These are phyloP conservation scores for Colletotrichum sp. DNA, from an alignment of 2,329 filamentous ascomycete species.

Conservation along the genomic window DNA sequence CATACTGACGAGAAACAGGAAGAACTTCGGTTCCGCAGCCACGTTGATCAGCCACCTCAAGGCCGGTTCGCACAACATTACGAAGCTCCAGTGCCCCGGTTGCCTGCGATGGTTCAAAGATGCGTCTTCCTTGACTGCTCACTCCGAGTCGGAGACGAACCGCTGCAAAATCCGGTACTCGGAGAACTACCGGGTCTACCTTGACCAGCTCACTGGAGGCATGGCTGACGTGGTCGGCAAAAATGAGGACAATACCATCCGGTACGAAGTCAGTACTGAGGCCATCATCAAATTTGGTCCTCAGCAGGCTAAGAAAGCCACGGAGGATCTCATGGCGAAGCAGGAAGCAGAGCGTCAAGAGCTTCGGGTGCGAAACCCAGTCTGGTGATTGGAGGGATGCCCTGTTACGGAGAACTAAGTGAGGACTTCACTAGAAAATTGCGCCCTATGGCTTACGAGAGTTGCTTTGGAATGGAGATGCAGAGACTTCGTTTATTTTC, in stretches of 20 bases:
- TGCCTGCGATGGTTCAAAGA: slow-evolving; percentile 48
- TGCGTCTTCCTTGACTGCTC: slow-evolving; percentile 48
- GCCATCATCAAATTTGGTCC: slow-evolving; percentile 14
- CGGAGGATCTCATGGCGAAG: neutral
- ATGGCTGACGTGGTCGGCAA: slow-evolving; percentile 37
- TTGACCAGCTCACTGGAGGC: slow-evolving; percentile 44
- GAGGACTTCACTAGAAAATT: neutral
- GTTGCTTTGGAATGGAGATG: neutral
- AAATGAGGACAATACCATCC: slow-evolving; percentile 36
- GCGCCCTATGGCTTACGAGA: neutral
- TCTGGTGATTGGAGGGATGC: neutral
- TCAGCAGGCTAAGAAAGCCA: neutral
- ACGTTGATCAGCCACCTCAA: slow-evolving; percentile 48
- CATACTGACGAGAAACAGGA: slow-evolving; percentile 35
- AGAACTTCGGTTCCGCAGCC: slow-evolving; percentile 38
- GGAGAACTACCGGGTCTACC: slow-evolving; percentile 39
- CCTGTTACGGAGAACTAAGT: neutral
- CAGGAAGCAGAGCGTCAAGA: neutral
- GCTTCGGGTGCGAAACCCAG: neutral
- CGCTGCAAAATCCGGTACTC: slow-evolving; percentile 49
- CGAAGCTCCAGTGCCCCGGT: slow-evolving; percentile 45
- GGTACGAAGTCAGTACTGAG: slow-evolving; percentile 32
- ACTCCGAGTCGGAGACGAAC: slow-evolving; percentile 49
- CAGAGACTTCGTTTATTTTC: neutral
- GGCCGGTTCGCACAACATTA: slow-evolving; percentile 43